A percentile compares a stretch with the other conserved stretches of the same genome.
Conservation (phyloP, 2,329 filamentous ascomycete species). For the Blastomyces percursus region DNA sequence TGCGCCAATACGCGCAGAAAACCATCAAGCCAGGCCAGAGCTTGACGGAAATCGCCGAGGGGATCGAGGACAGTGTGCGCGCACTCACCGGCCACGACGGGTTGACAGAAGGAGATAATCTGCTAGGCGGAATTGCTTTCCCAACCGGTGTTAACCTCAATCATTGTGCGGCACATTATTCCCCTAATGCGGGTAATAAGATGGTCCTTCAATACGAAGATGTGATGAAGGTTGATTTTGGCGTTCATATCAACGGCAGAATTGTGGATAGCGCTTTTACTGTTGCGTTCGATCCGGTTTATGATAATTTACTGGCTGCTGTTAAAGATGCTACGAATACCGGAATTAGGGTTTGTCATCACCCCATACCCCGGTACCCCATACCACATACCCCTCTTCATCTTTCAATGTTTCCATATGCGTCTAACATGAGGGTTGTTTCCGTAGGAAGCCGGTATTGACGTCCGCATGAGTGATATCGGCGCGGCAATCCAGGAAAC, state of each 20-base stretch:
- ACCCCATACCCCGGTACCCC: no score
- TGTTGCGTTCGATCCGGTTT: conserved; percentile 55
- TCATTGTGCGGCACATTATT: conserved; percentile 77
- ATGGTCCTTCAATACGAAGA: conserved; percentile 54
- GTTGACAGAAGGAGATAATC: conserved; percentile 63
- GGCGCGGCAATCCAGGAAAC: conserved; percentile 75
- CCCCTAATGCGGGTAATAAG: conserved; percentile 78
- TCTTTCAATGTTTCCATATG: neutral
- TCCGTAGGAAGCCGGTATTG: conserved; percentile 69
- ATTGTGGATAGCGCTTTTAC: conserved; percentile 65
- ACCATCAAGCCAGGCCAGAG: conserved; percentile 71
- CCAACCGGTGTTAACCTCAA: conserved; percentile 75
- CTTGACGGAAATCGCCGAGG: conserved; percentile 70
- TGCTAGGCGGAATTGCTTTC: conserved; percentile 75
- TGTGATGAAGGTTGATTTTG: conserved; percentile 65
- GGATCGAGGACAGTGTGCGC: conserved; percentile 75
- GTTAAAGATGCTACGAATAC: conserved; percentile 60
- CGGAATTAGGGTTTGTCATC: conserved; percentile 51
- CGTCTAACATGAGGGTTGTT: neutral
- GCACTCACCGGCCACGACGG: conserved; percentile 66
- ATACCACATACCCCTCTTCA: neutral
- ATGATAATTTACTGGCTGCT: conserved; percentile 55
- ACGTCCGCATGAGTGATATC: conserved; percentile 78
- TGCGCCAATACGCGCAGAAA: conserved; percentile 71
- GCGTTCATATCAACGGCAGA: conserved; percentile 58